Evolutionary conservation across 2,329 filamentous ascomycete genomes (phyloP).

Genomic region (Phialocephala sp.): DNA sequence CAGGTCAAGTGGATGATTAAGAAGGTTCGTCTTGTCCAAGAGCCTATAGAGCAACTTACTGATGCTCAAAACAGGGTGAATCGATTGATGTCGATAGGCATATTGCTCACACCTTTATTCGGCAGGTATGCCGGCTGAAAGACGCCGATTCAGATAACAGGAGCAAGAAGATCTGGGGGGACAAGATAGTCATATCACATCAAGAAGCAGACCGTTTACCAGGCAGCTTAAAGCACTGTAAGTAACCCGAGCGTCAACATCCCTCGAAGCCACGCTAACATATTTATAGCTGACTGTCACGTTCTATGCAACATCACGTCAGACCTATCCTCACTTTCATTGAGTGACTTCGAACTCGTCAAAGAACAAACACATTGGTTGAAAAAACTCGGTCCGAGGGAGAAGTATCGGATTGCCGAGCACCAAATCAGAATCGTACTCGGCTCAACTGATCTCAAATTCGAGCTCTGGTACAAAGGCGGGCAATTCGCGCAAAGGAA

Average conservation of each 20-base stretch:
- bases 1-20: conserved; percentile 51
- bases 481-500: neutral
- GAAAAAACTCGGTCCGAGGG: conserved; percentile 1
- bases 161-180: neutral
- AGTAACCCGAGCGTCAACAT: neutral
- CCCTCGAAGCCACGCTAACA: neutral
- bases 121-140: neutral
- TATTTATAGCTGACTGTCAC: neutral
- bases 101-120: neutral
- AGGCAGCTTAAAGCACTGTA: neutral
- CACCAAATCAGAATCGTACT: conserved; percentile 14
- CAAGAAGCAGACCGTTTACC: neutral
- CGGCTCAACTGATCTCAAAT: conserved; percentile 13
- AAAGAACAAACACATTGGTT: conserved; percentile 12
- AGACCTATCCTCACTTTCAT: conserved; percentile 4
- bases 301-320: conserved; percentile 12
- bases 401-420: conserved; percentile 11
- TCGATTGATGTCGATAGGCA: neutral
- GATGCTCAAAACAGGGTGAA: neutral
- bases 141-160: neutral
- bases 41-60: neutral
- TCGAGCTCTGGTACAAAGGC: conserved; percentile 14
- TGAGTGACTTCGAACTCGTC: neutral
- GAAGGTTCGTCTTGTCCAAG: conserved; percentile 37
- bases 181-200: conserved; percentile 3